A percentile compares a stretch with the other conserved stretches of the same genome.
phyloP scores from a whole-genome alignment of 2,329 filamentous ascomycete genomes.

The Sordariomycetes sp. region DNA sequence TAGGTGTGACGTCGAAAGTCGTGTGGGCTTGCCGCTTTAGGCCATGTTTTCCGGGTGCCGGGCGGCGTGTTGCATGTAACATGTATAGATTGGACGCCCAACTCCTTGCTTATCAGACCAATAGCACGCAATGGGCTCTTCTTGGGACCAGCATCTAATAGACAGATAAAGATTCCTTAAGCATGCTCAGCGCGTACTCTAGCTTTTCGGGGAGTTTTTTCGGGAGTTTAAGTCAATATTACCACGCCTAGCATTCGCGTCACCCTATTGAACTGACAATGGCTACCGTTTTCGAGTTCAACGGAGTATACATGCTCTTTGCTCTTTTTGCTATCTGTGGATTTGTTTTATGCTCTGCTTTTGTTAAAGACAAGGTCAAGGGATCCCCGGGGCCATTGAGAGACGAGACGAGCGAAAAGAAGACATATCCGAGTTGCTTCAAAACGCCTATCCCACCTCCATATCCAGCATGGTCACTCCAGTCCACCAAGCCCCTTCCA shows the following conservation, averaged over 20 bases:
- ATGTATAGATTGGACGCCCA: not conserved
- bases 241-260: not conserved
- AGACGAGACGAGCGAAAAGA: not conserved
- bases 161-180: not conserved
- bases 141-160: not conserved
- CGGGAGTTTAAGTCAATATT: not conserved
- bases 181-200: not conserved
- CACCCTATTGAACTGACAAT: not conserved
- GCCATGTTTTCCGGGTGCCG: not conserved
- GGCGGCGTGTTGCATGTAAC: too few species aligned
- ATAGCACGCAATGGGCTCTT: not conserved
- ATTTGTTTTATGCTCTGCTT: not conserved
- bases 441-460: constrained; percentile 46
- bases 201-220: not conserved
- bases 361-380: not conserved
- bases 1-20: not conserved
- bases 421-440: constrained; percentile 25
- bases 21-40: not conserved
- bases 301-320: not conserved
- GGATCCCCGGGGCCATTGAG: not conserved
- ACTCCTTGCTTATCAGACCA: not conserved
- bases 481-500: constrained; percentile 59
- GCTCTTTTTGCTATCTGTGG: not conserved
- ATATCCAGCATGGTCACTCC: constrained; percentile 59
- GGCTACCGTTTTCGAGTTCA: not conserved